Conservation (phyloP, 164 flowering plant species). For the Macadamia integrifolia region DNA sequence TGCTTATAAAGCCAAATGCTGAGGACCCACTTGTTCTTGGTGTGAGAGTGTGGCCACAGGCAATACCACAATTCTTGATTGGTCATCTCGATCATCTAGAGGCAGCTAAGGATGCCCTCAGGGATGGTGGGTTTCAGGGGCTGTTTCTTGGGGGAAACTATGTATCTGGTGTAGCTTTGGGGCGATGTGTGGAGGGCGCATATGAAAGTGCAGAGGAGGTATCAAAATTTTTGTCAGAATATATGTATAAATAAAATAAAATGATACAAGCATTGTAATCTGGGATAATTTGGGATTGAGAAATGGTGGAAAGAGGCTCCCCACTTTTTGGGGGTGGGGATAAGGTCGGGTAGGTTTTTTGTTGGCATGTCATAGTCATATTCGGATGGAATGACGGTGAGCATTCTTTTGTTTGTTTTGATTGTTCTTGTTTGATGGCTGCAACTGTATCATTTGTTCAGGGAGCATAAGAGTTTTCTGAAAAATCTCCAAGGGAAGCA, state of each 20-base stretch:
- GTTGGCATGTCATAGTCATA: background rate
- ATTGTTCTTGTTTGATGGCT: too few relatives aligned
- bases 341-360: background rate
- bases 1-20: constrained; percentile 70
- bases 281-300: background rate
- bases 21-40: constrained; percentile 68
- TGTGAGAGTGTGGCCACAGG: constrained; percentile 88
- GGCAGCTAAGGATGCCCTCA: constrained; percentile 54
- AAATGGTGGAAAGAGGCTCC: too few relatives aligned
- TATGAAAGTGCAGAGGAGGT: constrained; percentile 70
- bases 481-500: too few relatives aligned
- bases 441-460: too few relatives aligned
- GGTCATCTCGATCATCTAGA: constrained; percentile 81
- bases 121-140: constrained; percentile 50
- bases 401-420: too few relatives aligned
- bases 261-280: background rate
- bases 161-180: constrained; percentile 96
- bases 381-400: background rate
- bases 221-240: constrained; percentile 42
- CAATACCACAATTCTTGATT: constrained; percentile 86
- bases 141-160: constrained; percentile 87
- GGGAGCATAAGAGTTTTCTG: too few relatives aligned
- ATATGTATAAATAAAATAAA: constrained; percentile 26
- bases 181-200: constrained; percentile 92
- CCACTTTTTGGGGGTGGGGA: too few relatives aligned